phyloP scores from a whole-genome alignment of 2,329 filamentous ascomycete genomes.

The Fusarium sterilihyphosum region DNA sequence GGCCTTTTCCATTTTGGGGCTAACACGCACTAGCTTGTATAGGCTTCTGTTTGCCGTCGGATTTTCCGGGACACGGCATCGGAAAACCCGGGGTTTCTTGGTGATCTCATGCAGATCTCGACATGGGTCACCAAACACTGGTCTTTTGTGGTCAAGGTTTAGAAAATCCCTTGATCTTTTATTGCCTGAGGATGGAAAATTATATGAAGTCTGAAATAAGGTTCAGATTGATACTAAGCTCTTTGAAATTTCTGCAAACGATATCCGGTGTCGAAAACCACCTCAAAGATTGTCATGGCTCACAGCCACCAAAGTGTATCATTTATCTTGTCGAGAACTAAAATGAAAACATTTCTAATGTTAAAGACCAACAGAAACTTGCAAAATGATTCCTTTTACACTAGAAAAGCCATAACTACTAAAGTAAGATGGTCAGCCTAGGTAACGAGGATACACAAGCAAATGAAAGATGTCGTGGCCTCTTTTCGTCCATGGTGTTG shows the following conservation, averaged over 20 bases:
- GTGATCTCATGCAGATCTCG: background rate
- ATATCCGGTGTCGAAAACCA: no score
- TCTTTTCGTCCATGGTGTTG: accelerated
- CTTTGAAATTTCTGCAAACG: background rate
- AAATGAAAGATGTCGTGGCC: background rate
- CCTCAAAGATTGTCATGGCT: background rate
- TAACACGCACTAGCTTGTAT: no score
- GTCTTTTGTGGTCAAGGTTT: background rate
- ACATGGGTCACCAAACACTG: background rate
- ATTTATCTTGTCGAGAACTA: accelerated
- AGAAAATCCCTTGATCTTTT: accelerated
- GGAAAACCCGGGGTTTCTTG: background rate
- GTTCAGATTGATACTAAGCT: no score
- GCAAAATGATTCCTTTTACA: background rate
- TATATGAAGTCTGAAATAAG: accelerated
- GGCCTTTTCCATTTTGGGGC: background rate
- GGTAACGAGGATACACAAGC: no score
- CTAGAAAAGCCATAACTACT: no score
- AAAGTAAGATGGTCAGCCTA: background rate
- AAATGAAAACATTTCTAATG: accelerated
- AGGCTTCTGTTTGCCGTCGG: background rate
- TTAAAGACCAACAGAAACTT: accelerated
- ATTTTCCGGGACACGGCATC: background rate
- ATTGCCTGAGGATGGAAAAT: accelerated
- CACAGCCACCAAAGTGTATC: no score